Percentiles rank a stretch among this genome's conserved stretches.
Conservation (phyloP, 768 basidiomycete species). For the Fistulinella prunicolor region DNA sequence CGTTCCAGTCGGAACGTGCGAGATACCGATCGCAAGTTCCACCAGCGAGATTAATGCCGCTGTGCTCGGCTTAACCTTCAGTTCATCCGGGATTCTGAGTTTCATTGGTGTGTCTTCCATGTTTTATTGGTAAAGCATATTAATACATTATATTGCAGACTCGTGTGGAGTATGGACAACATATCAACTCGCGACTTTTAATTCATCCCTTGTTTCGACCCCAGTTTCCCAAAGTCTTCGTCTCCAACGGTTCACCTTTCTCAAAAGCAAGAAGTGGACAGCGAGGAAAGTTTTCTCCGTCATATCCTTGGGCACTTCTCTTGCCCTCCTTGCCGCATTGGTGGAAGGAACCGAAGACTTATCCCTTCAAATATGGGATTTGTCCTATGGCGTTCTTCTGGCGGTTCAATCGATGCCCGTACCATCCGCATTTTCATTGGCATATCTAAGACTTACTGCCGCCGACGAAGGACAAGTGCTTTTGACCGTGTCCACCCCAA, state of each 20-base stretch:
- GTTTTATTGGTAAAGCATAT: neutral
- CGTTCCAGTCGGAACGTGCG: slow-evolving; percentile 13
- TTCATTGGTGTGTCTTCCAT: slow-evolving; percentile 43
- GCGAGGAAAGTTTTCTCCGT: slow-evolving; percentile 31
- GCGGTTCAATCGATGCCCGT: slow-evolving; percentile 49
- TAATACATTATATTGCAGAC: slow-evolving; percentile 31
- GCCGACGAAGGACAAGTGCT: slow-evolving; percentile 48
- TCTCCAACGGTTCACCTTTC: slow-evolving; percentile 18
- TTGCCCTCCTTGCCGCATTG: slow-evolving; percentile 52
- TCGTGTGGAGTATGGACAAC: slow-evolving; percentile 43
- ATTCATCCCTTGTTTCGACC: slow-evolving; percentile 24
- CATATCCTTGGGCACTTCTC: slow-evolving; percentile 53
- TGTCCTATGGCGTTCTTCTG: slow-evolving; percentile 65
- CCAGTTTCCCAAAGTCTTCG: slow-evolving; percentile 21
- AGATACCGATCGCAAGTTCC: slow-evolving; percentile 18
- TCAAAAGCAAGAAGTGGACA: slow-evolving; percentile 7
- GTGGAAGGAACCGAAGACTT: slow-evolving; percentile 39
- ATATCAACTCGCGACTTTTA: slow-evolving; percentile 31
- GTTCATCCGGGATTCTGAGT: slow-evolving; percentile 46
- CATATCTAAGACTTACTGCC: slow-evolving; percentile 30
- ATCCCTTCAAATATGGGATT: slow-evolving; percentile 62
- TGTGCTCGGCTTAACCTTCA: slow-evolving; percentile 29
- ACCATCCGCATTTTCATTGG: slow-evolving; percentile 40
- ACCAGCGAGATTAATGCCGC: neutral
- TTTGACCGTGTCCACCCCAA: slow-evolving; percentile 45